Evolutionary conservation across 2,329 filamentous ascomycete species (phyloP).

Genomic region (Elsinoe australis): DNA sequence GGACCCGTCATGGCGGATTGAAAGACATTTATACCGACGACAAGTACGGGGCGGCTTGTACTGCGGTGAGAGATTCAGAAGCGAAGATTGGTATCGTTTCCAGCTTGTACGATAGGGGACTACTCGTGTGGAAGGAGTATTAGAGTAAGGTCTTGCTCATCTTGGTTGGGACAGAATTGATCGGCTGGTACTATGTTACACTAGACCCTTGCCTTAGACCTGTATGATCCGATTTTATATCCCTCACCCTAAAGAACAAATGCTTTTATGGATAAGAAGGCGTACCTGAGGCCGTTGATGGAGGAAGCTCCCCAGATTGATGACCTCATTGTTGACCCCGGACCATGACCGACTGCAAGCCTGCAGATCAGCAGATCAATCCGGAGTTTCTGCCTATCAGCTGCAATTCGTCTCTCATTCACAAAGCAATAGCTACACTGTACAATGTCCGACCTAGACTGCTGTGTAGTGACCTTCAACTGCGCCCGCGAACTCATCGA

Average conservation of each 20-base stretch:
- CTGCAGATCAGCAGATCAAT: conserved; percentile 4
- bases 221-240: too few species aligned
- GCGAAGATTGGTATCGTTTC: conserved; percentile 32
- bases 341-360: conserved; percentile 1
- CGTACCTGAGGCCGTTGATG: neutral
- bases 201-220: too few species aligned
- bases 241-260: too few species aligned
- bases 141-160: neutral
- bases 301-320: neutral
- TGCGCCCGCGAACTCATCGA: conserved; percentile 68
- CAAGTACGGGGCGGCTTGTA: conserved; percentile 33
- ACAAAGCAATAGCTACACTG: neutral
- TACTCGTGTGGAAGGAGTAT: conserved; percentile 32
- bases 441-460: conserved; percentile 45
- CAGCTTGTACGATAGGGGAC: conserved; percentile 37
- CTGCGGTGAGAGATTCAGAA: conserved; percentile 33
- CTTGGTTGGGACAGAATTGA: too few species aligned
- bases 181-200: too few species aligned
- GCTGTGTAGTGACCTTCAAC: conserved; percentile 84
- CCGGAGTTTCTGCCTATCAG: neutral
- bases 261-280: neutral
- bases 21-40: conserved; percentile 33
- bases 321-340: conserved; percentile 5
- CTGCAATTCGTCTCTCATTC: neutral
- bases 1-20: conserved; percentile 31